Percentiles rank a stretch among this genome's conserved stretches.
These are phyloP conservation scores for Fusarium metavorans DNA, from an alignment of 2,329 filamentous ascomycete species.

Conservation along the genomic window DNA sequence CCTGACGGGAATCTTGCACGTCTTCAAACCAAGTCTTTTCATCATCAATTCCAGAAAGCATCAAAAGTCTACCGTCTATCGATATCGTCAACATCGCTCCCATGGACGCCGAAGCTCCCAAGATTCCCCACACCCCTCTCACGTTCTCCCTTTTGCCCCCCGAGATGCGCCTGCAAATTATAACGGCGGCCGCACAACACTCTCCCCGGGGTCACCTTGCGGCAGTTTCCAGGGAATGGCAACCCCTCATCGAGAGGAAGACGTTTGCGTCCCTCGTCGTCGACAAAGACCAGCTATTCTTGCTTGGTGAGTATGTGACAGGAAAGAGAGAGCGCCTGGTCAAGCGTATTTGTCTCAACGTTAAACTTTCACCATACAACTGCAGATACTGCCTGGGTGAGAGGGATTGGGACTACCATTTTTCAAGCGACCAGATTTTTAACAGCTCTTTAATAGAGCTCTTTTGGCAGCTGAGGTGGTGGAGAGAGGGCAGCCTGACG, in stretches of 20 bases:
- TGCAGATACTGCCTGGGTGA: neutral
- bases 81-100: neutral
- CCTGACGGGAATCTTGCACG: neutral
- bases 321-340: neutral
- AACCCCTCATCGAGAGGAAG: neutral
- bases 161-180: neutral
- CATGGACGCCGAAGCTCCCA: neutral
- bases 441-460: neutral
- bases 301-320: neutral
- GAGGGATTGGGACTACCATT: neutral
- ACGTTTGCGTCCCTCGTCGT: neutral
- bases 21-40: neutral
- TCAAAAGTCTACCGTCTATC: neutral
- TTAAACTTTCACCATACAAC: neutral
- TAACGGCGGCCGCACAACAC: neutral
- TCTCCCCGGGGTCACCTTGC: neutral
- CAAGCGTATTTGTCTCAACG: neutral
- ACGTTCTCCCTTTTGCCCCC: neutral
- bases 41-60: neutral
- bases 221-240: neutral
- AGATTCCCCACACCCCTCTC: neutral
- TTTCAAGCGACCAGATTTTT: neutral
- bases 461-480: neutral
- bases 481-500: neutral
- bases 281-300: neutral